Conservation (phyloP, 148 eudicot species). For the Polygonum aviculare region DNA sequence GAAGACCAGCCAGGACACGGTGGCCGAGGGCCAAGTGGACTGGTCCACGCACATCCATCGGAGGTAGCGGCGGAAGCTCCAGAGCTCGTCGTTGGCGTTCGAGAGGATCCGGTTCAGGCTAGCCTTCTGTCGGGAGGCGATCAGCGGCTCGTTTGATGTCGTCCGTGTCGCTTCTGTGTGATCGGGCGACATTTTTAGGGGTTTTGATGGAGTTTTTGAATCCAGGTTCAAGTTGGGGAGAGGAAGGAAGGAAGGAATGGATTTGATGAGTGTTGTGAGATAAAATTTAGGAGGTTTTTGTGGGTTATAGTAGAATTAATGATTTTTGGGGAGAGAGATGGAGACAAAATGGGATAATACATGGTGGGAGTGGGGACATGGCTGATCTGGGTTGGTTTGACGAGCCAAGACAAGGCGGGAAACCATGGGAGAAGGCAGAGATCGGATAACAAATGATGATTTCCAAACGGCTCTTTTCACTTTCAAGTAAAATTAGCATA, state of each 20-base stretch:
- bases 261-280: neutral
- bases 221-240: neutral
- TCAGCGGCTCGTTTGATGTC: neutral
- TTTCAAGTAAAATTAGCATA: too few species aligned
- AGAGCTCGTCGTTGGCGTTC: constrained; percentile 56
- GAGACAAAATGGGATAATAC: neutral
- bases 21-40: constrained; percentile 25
- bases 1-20: constrained; percentile 56
- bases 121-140: neutral
- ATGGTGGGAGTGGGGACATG: neutral
- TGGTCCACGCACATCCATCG: constrained; percentile 83
- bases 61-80: constrained; percentile 51
- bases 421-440: neutral
- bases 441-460: too few species aligned
- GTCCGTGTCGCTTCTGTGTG: neutral
- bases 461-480: too few species aligned
- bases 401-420: neutral
- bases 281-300: neutral
- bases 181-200: neutral
- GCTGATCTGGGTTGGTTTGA: neutral
- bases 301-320: neutral
- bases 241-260: too few species aligned
- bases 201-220: neutral
- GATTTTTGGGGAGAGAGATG: neutral
- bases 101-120: constrained; percentile 29